Base-by-base conservation (phyloP, 768 basidiomycete species). In the Udeniomyces megalosporus region DNA sequence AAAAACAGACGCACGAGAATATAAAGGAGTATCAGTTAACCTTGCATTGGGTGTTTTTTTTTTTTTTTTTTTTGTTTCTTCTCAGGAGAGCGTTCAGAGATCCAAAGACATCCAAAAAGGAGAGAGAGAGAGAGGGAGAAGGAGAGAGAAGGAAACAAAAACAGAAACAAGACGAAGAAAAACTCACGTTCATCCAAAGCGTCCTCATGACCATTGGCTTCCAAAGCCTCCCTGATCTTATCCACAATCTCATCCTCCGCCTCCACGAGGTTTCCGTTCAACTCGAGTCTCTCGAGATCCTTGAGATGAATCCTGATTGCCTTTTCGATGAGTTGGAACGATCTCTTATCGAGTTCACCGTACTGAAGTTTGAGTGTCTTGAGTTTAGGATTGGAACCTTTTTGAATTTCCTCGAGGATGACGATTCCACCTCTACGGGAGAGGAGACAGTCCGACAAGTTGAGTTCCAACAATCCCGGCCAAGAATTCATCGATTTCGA, bases 371-470 rank as follows among this genome's bases (percentile, higher is more conserved):
- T 84, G 51, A 97, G 77, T 10, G 79, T 80, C 68, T 83, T 80
- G 47, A 97, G 77, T 67, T 83, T 82, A 24, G 79, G 79, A 72
- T 86, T 88, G 42, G 82, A 81, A 10, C 91, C 89, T 22, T 74
- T 73, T 1, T 78, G 77, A 49, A 97, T 77, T 8, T 78, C 78
- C 44, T 77, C 77, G 49, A 87, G 72, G 58, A 87, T 76, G 1
- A 77, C 74, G 2, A 90, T 77, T 61, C 86, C 85, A 34, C 90
- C 89, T n/a, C 83, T 81, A 3, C 81, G 78, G 4, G 86, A 83
- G 24, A 99, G 78, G 44, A 92, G 81, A 69, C 92, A 95, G 74
- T 96, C 93, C 10, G 88, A 90, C 44, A 99, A 76, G 73, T 96
- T 87, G 67, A 97, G 82, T n/a, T 79, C 80, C 46, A 78, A 77